phyloP scores from a whole-genome alignment of 2,329 filamentous ascomycete genomes.

The Monilinia fructicola region DNA sequence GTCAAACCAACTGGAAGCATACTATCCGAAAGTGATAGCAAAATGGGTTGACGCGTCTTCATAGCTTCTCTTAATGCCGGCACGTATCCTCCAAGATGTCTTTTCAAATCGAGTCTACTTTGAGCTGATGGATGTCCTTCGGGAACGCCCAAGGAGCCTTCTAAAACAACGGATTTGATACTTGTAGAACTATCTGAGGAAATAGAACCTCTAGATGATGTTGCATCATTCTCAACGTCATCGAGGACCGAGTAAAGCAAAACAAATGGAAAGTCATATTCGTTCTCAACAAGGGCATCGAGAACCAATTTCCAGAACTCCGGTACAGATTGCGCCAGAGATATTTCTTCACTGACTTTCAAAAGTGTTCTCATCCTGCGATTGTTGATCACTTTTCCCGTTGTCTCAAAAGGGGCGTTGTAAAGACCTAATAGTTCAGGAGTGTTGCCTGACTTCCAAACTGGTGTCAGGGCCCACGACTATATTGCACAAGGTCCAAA shows the following conservation, averaged over 20 bases:
- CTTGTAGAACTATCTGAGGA: conserved; percentile 64
- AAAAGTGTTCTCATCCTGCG: conserved; percentile 74
- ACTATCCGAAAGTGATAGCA: conserved; percentile 63
- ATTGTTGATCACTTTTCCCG: conserved; percentile 70
- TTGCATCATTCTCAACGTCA: conserved; percentile 57
- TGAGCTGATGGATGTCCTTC: conserved; percentile 61
- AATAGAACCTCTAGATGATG: conserved; percentile 49
- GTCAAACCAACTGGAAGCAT: conserved; percentile 64
- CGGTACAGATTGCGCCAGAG: conserved; percentile 66
- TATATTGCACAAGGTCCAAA: neutral
- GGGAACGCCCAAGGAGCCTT: conserved; percentile 69
- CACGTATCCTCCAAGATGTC: conserved; percentile 70
- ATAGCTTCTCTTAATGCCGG: conserved; percentile 74
- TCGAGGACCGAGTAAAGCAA: conserved; percentile 74
- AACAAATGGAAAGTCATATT: conserved; percentile 72
- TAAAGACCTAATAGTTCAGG: conserved; percentile 73
- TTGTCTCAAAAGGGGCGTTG: conserved; percentile 73
- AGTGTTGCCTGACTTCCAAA: conserved; percentile 62
- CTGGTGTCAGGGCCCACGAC: conserved; percentile 76
- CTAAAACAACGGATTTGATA: conserved; percentile 64
- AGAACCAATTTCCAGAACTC: conserved; percentile 71
- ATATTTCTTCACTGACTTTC: conserved; percentile 72
- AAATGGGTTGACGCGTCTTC: conserved; percentile 62
- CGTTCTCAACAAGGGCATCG: conserved; percentile 67
- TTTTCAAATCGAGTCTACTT: conserved; percentile 63